A percentile compares a stretch with the other conserved stretches of the same genome.
Evolutionary conservation across 116 monocot genomes (phyloP).

Genomic region (Thalassia testudinum): DNA sequence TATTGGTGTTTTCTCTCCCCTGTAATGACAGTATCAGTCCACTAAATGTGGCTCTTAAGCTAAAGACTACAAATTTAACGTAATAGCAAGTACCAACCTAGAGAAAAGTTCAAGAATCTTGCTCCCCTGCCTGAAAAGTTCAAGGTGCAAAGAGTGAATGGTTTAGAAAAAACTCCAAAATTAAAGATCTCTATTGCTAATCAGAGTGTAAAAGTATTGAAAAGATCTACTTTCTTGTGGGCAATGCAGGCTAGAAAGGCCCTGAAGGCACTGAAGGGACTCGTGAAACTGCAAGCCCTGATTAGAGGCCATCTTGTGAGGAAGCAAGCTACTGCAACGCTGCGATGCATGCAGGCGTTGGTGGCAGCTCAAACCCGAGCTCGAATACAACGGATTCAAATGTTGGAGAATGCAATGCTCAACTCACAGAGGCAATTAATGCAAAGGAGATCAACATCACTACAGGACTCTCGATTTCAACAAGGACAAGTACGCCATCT

Average conservation of each 20-base stretch:
- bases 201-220: too few species aligned
- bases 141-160: too few species aligned
- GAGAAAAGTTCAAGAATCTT: too few species aligned
- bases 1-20: too few species aligned
- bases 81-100: too few species aligned
- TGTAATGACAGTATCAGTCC: too few species aligned
- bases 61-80: too few species aligned
- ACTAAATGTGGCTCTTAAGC: too few species aligned
- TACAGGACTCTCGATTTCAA: constrained; percentile 14
- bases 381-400: constrained; percentile 30
- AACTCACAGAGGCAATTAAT: constrained; percentile 14
- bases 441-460: constrained; percentile 29
- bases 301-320: constrained; percentile 80
- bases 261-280: constrained; percentile 65
- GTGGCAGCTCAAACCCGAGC: constrained; percentile 51
- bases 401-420: constrained; percentile 22
- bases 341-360: constrained; percentile 85
- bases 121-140: too few species aligned
- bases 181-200: too few species aligned
- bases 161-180: too few species aligned
- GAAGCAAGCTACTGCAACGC: constrained; percentile 61
- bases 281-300: constrained; percentile 88
- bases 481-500: constrained; percentile 34
- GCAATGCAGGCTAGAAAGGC: constrained; percentile 73
- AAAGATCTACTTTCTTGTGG: too few species aligned